A percentile compares a stretch with the other conserved stretches of the same genome.
phyloP scores from a whole-genome alignment of 2,329 filamentous ascomycete genomes.

The Akanthomyces dipterigenus region DNA sequence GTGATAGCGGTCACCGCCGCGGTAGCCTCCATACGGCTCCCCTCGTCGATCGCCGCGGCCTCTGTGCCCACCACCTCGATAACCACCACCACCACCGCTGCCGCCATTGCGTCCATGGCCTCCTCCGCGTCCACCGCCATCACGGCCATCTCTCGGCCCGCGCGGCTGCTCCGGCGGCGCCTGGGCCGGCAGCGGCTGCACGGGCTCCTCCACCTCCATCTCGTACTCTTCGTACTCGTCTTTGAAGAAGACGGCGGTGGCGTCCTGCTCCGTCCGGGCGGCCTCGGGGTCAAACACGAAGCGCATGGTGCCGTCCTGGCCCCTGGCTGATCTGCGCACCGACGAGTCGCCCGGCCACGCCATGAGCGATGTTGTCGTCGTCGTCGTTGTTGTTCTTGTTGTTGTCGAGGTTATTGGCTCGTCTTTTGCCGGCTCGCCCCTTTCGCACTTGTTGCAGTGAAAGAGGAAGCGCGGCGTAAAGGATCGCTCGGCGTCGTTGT shows the following conservation, averaged over 20 bases:
- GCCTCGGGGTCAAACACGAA: constrained; percentile 82
- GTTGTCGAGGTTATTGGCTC: constrained; percentile 4
- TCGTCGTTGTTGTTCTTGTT: constrained; percentile 22
- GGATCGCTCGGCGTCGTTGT: constrained; percentile 67
- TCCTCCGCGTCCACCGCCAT: constrained; percentile 16
- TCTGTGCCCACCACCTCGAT: constrained; percentile 15
- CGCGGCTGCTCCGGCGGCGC: constrained; percentile 18
- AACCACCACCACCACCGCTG: constrained; percentile 11
- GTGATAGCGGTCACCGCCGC: constrained; percentile 28
- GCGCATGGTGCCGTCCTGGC: constrained; percentile 68
- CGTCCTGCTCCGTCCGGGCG: constrained; percentile 63
- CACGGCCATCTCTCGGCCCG: constrained; percentile 8
- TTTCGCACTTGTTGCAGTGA: constrained; percentile 47
- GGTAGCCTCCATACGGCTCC: constrained; percentile 28
- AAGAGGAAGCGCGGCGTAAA: constrained; percentile 57
- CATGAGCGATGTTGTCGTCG: constrained; percentile 23
- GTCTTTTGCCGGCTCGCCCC: constrained; percentile 19
- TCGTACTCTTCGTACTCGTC: constrained; percentile 72
- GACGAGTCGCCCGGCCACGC: constrained; percentile 30
- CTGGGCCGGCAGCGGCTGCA: constrained; percentile 30
- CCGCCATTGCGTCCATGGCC: constrained; percentile 17
- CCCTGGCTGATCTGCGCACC: constrained; percentile 28
- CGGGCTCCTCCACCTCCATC: constrained; percentile 65
- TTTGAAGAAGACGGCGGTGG: constrained; percentile 61
- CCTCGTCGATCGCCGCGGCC: constrained; percentile 26